Evolutionary conservation across 1,284 basidiomycete species (phyloP).

Genomic region (Bjerkandera adusta): DNA sequence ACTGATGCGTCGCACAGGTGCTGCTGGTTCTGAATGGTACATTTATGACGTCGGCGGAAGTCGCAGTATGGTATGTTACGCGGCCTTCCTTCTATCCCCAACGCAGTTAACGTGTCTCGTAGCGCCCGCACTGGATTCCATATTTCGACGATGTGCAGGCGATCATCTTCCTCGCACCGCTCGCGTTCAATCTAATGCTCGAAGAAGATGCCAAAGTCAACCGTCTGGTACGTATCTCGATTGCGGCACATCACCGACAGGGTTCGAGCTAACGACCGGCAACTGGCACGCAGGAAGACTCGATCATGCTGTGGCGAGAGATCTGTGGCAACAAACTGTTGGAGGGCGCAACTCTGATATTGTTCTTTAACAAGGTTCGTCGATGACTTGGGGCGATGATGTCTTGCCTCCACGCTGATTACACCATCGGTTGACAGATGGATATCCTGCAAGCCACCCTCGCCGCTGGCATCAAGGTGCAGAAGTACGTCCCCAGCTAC

Average conservation of each 20-base stretch:
- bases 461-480: conserved; percentile 55
- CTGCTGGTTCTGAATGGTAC: conserved; percentile 50
- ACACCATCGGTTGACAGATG: conserved; percentile 37
- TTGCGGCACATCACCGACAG: neutral
- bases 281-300: conserved; percentile 41
- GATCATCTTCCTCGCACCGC: conserved; percentile 53
- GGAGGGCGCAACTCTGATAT: conserved; percentile 52
- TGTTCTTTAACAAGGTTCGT: conserved; percentile 66
- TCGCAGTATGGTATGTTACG: conserved; percentile 44
- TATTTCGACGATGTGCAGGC: conserved; percentile 56
- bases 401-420: neutral
- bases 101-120: conserved; percentile 7
- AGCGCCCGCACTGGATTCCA: conserved; percentile 71
- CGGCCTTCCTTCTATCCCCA: conserved; percentile 5
- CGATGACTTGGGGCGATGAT: neutral
- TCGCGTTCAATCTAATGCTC: conserved; percentile 57
- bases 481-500: conserved; percentile 61
- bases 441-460: conserved; percentile 60
- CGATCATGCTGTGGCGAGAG: conserved; percentile 55
- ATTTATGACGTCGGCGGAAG: conserved; percentile 68
- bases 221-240: conserved; percentile 36
- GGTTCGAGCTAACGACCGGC: neutral
- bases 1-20: conserved; percentile 18
- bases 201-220: conserved; percentile 61
- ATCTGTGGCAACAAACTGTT: conserved; percentile 56